Conservation (phyloP, 2,329 filamentous ascomycete genomes). For the Colletotrichum sp. region DNA sequence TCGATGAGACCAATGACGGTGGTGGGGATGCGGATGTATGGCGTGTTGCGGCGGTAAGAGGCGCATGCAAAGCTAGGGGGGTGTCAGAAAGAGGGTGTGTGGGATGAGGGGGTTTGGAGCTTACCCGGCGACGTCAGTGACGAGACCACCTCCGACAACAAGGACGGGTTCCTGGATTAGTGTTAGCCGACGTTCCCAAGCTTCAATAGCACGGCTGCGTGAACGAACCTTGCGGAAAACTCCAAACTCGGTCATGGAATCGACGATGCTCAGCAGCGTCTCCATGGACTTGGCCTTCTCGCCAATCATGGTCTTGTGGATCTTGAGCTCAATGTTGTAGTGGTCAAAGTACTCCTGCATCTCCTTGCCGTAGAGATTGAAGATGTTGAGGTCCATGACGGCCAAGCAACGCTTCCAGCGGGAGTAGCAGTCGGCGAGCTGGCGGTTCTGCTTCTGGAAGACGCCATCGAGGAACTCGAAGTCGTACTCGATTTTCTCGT, state of each 20-base stretch:
- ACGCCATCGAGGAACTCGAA: conserved; percentile 76
- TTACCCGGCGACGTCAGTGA: conserved; percentile 74
- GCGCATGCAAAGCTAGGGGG: conserved; percentile 68
- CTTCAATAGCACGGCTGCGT: neutral
- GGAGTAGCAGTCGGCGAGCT: conserved; percentile 70
- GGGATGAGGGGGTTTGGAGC: conserved; percentile 37
- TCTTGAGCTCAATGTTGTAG: conserved; percentile 64
- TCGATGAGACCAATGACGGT: conserved; percentile 79
- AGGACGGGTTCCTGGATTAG: conserved; percentile 62
- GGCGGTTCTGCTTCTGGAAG: conserved; percentile 63
- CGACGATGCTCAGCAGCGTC: conserved; percentile 71
- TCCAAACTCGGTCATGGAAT: conserved; percentile 77
- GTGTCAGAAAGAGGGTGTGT: neutral
- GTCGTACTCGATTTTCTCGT: conserved; percentile 79
- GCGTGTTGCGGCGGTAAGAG: conserved; percentile 74
- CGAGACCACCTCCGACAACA: conserved; percentile 71
- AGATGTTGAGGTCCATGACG: conserved; percentile 76
- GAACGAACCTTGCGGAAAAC: conserved; percentile 63
- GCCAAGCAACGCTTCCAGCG: conserved; percentile 70
- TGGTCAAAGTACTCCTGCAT: conserved; percentile 73
- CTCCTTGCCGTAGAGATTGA: conserved; percentile 68
- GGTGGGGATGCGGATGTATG: conserved; percentile 76
- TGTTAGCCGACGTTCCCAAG: conserved; percentile 1
- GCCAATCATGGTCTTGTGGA: conserved; percentile 77
- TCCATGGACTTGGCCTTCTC: conserved; percentile 79